Percentiles rank a stretch among this genome's conserved stretches.
phyloP scores from a whole-genome alignment of 495 filamentous ascomycete genomes.

The Lichenothelia convexa region DNA sequence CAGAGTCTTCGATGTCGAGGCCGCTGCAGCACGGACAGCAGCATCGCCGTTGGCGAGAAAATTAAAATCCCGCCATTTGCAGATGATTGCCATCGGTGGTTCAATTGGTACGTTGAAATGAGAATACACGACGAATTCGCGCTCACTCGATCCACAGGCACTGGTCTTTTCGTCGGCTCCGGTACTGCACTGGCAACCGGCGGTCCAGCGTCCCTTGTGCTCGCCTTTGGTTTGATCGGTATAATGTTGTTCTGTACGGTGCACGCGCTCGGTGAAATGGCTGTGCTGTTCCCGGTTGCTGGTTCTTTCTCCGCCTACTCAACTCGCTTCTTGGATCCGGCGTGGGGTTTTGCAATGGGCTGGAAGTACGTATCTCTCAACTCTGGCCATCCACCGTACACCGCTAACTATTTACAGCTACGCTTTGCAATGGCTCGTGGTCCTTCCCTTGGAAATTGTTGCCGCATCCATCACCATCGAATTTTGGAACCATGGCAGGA shows the following conservation, averaged over 20 bases:
- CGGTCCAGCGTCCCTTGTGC: conserved; percentile 72
- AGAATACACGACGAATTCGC: neutral
- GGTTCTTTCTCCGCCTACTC: conserved; percentile 90
- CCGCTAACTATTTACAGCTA: conserved; percentile 34
- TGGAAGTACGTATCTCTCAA: conserved; percentile 49
- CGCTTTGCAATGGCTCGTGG: conserved; percentile 80
- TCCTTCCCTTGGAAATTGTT: conserved; percentile 78
- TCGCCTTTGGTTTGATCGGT: conserved; percentile 70
- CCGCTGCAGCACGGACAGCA: conserved; percentile 57
- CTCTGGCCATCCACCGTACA: neutral
- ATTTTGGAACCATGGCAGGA: conserved; percentile 49
- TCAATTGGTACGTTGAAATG: conserved; percentile 51
- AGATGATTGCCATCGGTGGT: conserved; percentile 95
- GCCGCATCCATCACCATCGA: conserved; percentile 75
- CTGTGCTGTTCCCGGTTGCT: conserved; percentile 76
- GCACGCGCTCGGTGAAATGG: conserved; percentile 82
- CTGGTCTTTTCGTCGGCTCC: conserved; percentile 80
- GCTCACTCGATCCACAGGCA: conserved; percentile 32
- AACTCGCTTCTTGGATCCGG: conserved; percentile 80
- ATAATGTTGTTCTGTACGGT: conserved; percentile 84
- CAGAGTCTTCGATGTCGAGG: conserved; percentile 53
- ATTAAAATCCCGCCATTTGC: conserved; percentile 70
- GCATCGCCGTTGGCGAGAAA: conserved; percentile 54
- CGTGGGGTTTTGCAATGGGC: conserved; percentile 96
- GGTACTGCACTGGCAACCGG: conserved; percentile 60